Conservation (phyloP, 2,329 filamentous ascomycete species). For the Botrytis tulipae region DNA sequence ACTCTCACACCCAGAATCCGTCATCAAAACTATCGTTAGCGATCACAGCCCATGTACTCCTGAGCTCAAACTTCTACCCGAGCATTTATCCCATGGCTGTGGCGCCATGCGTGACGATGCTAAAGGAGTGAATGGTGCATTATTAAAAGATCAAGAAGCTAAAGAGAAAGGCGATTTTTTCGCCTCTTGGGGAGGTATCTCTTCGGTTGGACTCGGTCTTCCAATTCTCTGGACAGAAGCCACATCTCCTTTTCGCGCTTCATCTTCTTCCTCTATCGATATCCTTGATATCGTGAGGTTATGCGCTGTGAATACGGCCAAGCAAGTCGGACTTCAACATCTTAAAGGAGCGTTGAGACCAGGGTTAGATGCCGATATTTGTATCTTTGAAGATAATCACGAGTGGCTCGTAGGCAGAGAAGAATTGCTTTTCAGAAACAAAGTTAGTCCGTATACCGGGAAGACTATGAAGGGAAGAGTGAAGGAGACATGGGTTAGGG, state of each 20-base stretch:
- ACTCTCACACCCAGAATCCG: conserved; percentile 66
- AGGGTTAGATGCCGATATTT: conserved; percentile 87
- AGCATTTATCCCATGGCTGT: conserved; percentile 48
- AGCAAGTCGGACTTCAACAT: conserved; percentile 80
- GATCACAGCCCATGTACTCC: conserved; percentile 97
- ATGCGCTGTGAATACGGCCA: conserved; percentile 82
- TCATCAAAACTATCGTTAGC: conserved; percentile 88
- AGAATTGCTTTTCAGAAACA: conserved; percentile 70
- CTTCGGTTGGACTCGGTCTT: conserved; percentile 86
- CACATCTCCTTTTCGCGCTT: conserved; percentile 39
- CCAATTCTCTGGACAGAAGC: conserved; percentile 71
- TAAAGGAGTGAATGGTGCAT: conserved; percentile 32
- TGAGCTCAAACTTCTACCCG: conserved; percentile 82
- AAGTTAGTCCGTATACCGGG: conserved; percentile 47
- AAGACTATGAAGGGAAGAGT: conserved; percentile 60
- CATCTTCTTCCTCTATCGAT: conserved; percentile 20
- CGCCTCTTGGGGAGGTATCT: conserved; percentile 93
- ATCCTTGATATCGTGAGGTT: conserved; percentile 80
- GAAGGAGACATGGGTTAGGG: conserved; percentile 39
- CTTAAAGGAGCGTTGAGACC: conserved; percentile 77
- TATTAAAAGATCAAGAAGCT: conserved; percentile 39
- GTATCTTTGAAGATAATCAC: conserved; percentile 84
- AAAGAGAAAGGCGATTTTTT: conserved; percentile 78
- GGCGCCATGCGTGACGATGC: conserved; percentile 34
- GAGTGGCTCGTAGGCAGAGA: conserved; percentile 70